These are phyloP conservation scores for Chaetoceros tenuissimus DNA, from an alignment of 108 stramenopile genomes.

Conservation along the genomic window DNA sequence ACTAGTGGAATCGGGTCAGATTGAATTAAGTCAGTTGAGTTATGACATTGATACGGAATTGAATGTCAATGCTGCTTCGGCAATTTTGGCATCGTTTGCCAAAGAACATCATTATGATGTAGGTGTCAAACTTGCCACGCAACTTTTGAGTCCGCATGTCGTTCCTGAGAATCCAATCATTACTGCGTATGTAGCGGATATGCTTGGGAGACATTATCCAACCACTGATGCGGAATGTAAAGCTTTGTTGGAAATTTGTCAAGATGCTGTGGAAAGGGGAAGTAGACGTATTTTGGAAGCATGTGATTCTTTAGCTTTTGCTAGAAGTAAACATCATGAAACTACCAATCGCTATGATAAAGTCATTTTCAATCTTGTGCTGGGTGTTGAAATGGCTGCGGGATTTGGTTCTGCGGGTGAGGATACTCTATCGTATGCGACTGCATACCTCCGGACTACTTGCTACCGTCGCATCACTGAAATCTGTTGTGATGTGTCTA, in stretches of 20 bases:
- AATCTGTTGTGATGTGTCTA: conserved; percentile 16
- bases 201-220: conserved; percentile 47
- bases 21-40: conserved; percentile 1
- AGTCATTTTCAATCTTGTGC: conserved; percentile 50
- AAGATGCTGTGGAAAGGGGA: conserved; percentile 31
- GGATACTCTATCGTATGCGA: conserved; percentile 18
- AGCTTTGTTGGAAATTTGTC: conserved; percentile 36
- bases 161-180: conserved; percentile 37
- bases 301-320: conserved; percentile 45
- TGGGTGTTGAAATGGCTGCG: conserved; percentile 53
- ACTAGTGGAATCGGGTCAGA: conserved; percentile 36
- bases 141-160: conserved; percentile 53
- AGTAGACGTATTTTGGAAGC: conserved; percentile 59
- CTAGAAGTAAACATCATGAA: conserved; percentile 37
- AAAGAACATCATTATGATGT: conserved; percentile 39
- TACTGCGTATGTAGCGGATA: conserved; percentile 41
- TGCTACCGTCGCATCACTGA: conserved; percentile 27
- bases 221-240: conserved; percentile 57
- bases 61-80: conserved; percentile 45
- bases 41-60: conserved; percentile 45
- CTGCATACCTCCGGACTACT: conserved; percentile 25
- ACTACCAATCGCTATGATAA: conserved; percentile 17
- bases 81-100: conserved; percentile 67
- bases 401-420: conserved; percentile 20
- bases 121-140: conserved; percentile 48